Conservation (phyloP, 208 protist genomes). For the Polymyxa betae region DNA sequence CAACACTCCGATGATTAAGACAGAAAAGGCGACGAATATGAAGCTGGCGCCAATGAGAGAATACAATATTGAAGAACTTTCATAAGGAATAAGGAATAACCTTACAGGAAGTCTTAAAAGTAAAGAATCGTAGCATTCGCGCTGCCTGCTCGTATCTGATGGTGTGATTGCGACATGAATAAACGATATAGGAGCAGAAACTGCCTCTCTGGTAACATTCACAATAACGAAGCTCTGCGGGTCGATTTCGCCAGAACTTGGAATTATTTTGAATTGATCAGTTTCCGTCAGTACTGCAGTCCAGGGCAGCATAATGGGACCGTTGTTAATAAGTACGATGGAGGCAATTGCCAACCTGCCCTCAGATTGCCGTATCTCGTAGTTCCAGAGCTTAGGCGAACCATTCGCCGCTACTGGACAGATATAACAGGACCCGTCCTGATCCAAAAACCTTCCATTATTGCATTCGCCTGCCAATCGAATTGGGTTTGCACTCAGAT, state of each 20-base stretch:
- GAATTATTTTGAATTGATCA: too few relatives aligned
- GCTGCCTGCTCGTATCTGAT: too few relatives aligned
- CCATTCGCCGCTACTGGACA: background rate
- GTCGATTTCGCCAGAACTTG: too few relatives aligned
- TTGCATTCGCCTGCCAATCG: background rate
- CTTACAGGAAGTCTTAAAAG: too few relatives aligned
- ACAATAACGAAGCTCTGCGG: too few relatives aligned
- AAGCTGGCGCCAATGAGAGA: background rate
- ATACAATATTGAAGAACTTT: background rate
- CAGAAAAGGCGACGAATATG: background rate
- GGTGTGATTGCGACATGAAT: too few relatives aligned
- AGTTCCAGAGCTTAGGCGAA: too few relatives aligned
- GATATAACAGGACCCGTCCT: background rate
- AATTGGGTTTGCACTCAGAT: background rate
- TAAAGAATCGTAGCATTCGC: too few relatives aligned
- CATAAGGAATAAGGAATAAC: background rate
- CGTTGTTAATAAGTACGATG: background rate
- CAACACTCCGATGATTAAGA: background rate
- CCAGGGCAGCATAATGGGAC: background rate
- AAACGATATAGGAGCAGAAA: too few relatives aligned
- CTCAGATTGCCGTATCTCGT: background rate
- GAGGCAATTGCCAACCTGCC: background rate
- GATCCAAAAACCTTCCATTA: background rate
- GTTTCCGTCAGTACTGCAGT: too few relatives aligned
- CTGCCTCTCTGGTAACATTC: too few relatives aligned